phyloP scores from a whole-genome alignment of 2,329 filamentous ascomycete genomes.

The Xylaria sp. region DNA sequence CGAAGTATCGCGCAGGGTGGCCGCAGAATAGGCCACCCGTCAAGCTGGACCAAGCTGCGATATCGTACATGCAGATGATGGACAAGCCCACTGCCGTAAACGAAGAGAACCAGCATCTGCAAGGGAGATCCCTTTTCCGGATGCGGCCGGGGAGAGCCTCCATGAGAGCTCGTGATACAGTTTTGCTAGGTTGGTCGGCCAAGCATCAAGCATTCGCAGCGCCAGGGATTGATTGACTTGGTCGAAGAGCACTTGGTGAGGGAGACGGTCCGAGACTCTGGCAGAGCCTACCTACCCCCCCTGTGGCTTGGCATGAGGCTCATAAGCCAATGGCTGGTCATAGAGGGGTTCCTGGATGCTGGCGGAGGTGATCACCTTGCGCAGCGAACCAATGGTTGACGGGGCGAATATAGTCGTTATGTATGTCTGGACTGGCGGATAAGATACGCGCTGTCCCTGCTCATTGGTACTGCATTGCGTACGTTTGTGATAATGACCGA shows the following conservation, averaged over 20 bases:
- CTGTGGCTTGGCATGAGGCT: constrained; percentile 19
- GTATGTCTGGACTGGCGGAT: background rate
- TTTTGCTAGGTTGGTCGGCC: background rate
- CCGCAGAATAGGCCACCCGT: constrained; percentile 35
- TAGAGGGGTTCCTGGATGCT: constrained; percentile 13
- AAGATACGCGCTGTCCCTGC: no score
- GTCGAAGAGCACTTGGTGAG: background rate
- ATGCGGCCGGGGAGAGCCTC: constrained; percentile 4
- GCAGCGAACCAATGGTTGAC: constrained; percentile 15
- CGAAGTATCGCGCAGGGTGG: constrained; percentile 29
- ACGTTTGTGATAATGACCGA: no score
- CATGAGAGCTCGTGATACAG: background rate
- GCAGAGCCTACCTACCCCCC: no score
- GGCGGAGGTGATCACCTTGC: constrained; percentile 20
- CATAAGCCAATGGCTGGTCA: constrained; percentile 23
- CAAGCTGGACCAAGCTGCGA: constrained; percentile 6
- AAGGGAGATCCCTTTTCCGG: constrained; percentile 12
- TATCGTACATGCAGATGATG: constrained; percentile 20
- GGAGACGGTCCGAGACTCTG: background rate
- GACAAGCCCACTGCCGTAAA: background rate
- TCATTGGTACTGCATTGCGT: no score
- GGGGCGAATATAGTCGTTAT: background rate
- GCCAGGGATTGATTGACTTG: background rate
- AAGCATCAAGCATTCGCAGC: background rate
- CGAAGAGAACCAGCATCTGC: constrained; percentile 4